These are phyloP conservation scores for Aspergillus fischeri DNA, from an alignment of 2,329 filamentous ascomycete species.

Conservation along the genomic window DNA sequence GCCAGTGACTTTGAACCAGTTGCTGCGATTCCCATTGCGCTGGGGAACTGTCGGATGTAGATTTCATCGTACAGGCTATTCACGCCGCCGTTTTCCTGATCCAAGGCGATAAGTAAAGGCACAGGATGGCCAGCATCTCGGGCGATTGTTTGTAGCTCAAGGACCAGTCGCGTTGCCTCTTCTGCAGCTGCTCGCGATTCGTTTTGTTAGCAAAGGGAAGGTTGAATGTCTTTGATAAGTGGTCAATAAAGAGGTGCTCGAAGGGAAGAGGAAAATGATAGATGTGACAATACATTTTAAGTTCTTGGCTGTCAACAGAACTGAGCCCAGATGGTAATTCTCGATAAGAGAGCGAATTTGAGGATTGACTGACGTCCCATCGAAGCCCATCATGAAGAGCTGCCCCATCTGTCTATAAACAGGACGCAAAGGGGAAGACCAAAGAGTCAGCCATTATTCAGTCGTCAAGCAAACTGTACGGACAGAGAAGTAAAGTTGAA, in stretches of 20 bases:
- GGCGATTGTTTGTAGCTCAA: slow-evolving; percentile 89
- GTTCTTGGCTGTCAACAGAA: slow-evolving; percentile 64
- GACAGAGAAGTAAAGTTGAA: not conserved
- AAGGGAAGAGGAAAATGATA: slow-evolving; percentile 28
- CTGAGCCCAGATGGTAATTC: slow-evolving; percentile 76
- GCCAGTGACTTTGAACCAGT: slow-evolving; percentile 80
- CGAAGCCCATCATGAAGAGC: slow-evolving; percentile 65
- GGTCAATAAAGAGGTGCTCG: not conserved
- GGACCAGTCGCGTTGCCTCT: slow-evolving; percentile 80
- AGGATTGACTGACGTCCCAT: slow-evolving; percentile 59
- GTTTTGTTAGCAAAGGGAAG: slow-evolving; percentile 15
- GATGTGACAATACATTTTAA: slow-evolving; percentile 52
- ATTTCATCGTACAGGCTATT: slow-evolving; percentile 96
- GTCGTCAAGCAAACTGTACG: slow-evolving; percentile 1
- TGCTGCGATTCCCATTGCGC: slow-evolving; percentile 94
- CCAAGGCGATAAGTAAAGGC: slow-evolving; percentile 82
- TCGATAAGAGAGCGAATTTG: slow-evolving; percentile 61
- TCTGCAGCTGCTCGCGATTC: slow-evolving; percentile 66
- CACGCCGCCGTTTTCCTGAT: slow-evolving; percentile 97
- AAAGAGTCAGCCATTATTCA: slow-evolving; percentile 34
- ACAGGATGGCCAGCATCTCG: slow-evolving; percentile 85
- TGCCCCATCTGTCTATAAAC: slow-evolving; percentile 59
- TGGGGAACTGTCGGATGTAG: slow-evolving; percentile 93
- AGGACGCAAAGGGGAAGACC: slow-evolving; percentile 61
- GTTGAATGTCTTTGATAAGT: not conserved